These are phyloP conservation scores for Cryphonectria naterciae DNA, from an alignment of 2,329 filamentous ascomycete genomes.

Conservation along the genomic window DNA sequence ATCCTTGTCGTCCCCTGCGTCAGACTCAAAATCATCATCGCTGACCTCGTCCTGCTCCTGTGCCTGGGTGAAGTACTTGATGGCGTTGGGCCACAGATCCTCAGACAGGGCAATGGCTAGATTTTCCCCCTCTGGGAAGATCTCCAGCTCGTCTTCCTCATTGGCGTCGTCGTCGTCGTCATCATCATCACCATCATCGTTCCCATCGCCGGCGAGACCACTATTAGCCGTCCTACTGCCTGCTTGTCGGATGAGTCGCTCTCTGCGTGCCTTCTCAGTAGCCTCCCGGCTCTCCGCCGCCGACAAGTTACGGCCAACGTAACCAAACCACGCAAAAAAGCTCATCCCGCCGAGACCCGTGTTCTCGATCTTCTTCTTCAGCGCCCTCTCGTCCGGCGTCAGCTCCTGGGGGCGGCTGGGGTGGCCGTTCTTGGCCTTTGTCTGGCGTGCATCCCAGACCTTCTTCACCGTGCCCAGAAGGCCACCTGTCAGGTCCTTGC, in stretches of 20 bases:
- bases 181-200: conserved; percentile 59
- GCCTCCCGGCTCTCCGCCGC: conserved; percentile 72
- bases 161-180: conserved; percentile 65
- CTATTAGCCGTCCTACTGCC: conserved; percentile 46
- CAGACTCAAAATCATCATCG: conserved; percentile 71
- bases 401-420: conserved; percentile 41
- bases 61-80: conserved; percentile 85
- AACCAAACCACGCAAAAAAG: conserved; percentile 93
- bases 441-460: conserved; percentile 66
- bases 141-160: conserved; percentile 73
- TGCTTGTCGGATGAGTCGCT: conserved; percentile 55
- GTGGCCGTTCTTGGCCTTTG: conserved; percentile 40
- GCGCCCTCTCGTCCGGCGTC: conserved; percentile 53
- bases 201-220: conserved; percentile 45
- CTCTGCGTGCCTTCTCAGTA: conserved; percentile 60
- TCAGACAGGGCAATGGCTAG: conserved; percentile 80
- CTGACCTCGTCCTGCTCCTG: conserved; percentile 69
- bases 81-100: conserved; percentile 85
- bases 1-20: conserved; percentile 56
- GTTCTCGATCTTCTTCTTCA: conserved; percentile 60
- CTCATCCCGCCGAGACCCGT: conserved; percentile 68
- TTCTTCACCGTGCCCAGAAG: conserved; percentile 74
- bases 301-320: conserved; percentile 69
- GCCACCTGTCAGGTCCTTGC: conserved; percentile 81
- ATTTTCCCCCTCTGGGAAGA: conserved; percentile 86